These are phyloP conservation scores for Solanum dulcamara DNA, from an alignment of 257 asterid species.

Conservation along the genomic window DNA sequence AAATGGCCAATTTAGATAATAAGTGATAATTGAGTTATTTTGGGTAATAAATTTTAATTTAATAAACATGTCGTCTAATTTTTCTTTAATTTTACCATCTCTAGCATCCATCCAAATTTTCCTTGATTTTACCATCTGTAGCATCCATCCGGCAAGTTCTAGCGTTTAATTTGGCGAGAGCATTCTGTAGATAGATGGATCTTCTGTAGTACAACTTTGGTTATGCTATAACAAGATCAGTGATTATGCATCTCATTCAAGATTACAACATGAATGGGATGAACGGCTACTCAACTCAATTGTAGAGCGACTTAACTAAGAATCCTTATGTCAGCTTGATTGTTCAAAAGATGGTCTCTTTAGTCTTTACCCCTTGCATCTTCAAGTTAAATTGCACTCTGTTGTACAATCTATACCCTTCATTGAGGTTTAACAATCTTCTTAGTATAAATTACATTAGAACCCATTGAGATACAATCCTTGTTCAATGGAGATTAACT, in stretches of 20 bases:
- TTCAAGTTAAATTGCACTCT: no score
- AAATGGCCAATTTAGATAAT: no score
- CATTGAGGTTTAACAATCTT: neutral
- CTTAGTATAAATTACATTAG: neutral
- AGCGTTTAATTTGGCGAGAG: neutral
- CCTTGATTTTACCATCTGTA: neutral
- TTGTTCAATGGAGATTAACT: neutral
- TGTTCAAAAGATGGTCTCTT: no score
- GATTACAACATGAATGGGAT: slow-evolving; percentile 44
- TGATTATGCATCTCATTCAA: slow-evolving; percentile 55
- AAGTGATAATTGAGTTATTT: no score
- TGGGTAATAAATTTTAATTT: no score
- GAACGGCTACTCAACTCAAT: no score
- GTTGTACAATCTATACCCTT: neutral
- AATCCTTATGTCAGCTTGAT: no score
- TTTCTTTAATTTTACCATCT: no score
- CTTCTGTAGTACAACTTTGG: slow-evolving; percentile 68
- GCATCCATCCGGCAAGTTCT: neutral
- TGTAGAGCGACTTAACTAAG: no score
- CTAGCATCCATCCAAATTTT: no score
- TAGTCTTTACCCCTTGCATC: no score
- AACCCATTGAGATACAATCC: neutral
- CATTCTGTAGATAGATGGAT: slow-evolving; percentile 56
- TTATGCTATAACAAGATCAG: slow-evolving; percentile 66
- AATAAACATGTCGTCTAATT: no score